phyloP scores from a whole-genome alignment of 805 yeast genomes.

The Wickerhamiella australiensis region DNA sequence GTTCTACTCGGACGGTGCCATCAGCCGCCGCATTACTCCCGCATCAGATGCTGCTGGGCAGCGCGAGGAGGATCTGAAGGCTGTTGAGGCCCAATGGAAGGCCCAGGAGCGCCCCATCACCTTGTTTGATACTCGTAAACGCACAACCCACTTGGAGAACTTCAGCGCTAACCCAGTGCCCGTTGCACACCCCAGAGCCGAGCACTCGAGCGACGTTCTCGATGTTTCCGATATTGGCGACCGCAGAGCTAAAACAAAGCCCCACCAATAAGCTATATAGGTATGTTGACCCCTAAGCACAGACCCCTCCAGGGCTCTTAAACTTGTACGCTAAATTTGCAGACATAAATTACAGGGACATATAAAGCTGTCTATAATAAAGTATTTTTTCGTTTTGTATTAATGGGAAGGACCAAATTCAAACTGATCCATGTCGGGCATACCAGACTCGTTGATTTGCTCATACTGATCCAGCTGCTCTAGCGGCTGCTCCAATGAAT shows the following conservation, averaged over 20 bases:
- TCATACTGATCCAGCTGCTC: conserved; percentile 6
- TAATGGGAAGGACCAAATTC: conserved; percentile 6
- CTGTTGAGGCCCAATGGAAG: conserved; percentile 7
- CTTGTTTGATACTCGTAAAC: conserved; percentile 17
- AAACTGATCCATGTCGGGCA: conserved; percentile 1
- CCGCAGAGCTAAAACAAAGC: conserved; percentile 24
- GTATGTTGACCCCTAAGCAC: no score
- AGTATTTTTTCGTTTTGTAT: conserved; percentile 1
- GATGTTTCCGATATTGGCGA: conserved; percentile 21
- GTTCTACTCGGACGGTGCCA: conserved; percentile 19
- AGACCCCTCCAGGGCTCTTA: no score
- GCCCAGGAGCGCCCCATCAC: conserved; percentile 15
- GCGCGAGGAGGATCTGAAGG: conserved; percentile 4
- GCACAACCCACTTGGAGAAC: conserved; percentile 15
- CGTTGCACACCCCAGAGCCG: conserved; percentile 22
- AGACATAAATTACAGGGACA: not conserved
- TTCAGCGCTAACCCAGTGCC: conserved; percentile 26
- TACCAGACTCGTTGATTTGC: not conserved
- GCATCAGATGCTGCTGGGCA: conserved; percentile 15
- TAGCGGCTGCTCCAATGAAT: conserved; percentile 2
- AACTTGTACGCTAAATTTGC: not conserved
- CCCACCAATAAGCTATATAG: not conserved
- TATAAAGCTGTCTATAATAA: conserved; percentile 6
- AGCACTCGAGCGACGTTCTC: conserved; percentile 20
- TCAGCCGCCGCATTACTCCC: conserved; percentile 20